Base-by-base conservation (phyloP, 805 yeast species). In the Candida argentea region DNA sequence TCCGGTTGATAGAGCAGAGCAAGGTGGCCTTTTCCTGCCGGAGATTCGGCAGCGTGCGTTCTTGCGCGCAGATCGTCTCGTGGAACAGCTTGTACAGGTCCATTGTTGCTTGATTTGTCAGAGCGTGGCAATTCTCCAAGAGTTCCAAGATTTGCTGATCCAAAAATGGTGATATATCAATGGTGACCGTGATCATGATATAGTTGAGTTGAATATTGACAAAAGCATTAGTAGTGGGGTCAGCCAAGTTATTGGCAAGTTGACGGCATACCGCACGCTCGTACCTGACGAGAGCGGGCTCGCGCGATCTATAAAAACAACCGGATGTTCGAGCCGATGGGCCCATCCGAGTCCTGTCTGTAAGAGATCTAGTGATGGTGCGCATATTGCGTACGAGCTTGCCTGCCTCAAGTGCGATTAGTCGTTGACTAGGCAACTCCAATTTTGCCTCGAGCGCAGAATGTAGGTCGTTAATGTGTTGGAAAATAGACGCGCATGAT, bases 161-260 rank as follows among this genome's bases (percentile, higher is more conserved):
- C 23, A 55, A 26, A 13, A 43, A 46, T 5, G 44, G 37, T 10
- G 43, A 30, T 6, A 50, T 28, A 33, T 60, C 55, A 13, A 60
- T 42, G 12, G 44, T 44, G 27, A 57, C 29, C 4, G 56, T 55
- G 38, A 59, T 59, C 22, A 60, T 39, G 7, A 55, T 43, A 31
- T 47, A 61, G 33, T 61, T 59, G 32, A 57, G 43, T 25, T 58
- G 65, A 12, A 61, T 32, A 28, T 57, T 58, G 16, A 51, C 36
- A 24, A 61, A 43, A 22, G 59, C 48, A n/a, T 46, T 22, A 3
- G 34, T 33, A 12, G 39, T 46, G 9, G 40, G 39, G 23, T 50
- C 46, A 1, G 52, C 41, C 5, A 53, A 29, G 20, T 36, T 40
- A 6, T 47, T 47, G 14, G 48, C 32, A 11, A 57, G 39, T 16